Evolutionary conservation across 148 eudicot species (phyloP), one percentile per base, ranked within the genome.

Genomic region (Rhododendron henanense): DNA sequence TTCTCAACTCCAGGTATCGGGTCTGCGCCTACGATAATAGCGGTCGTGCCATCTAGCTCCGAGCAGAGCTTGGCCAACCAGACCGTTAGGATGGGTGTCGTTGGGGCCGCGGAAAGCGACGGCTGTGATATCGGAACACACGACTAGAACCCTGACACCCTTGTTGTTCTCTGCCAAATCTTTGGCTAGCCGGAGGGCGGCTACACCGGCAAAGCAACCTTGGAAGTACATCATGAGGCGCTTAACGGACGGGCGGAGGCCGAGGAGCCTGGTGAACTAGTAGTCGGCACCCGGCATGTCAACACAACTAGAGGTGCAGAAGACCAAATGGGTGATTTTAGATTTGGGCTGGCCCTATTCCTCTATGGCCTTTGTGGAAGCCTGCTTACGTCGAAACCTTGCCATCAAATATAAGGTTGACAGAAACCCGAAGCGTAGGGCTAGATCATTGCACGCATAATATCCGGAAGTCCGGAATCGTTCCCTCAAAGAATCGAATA

Each of bases 191-290:
- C 92, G 85, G 53, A 90, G 88, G 41, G 88, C 89, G 51, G 89
- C 88, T 71, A 90, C 91, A 4, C 88, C 87, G 55, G 91, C 88
- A 48, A 88, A 90, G 87, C 90, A 90, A 78, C 91, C 91, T 53
- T 90, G 92, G n/a, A 88, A 90, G 87, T 90, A 90, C 92, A 90
- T 88, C 89, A 90, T 90, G 85, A 90, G 83, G 31, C 91, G 88
- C 82, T 87, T 87, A 39, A 90, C 89, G 50, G 89, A 87, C 11
- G 85, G 88, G 61, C 88, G 83, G 48, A 90, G 89, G 8, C 91
- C 88, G 33, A 90, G 89, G 85, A 90, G 91, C 81, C 87, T 87
- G 83, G 89, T 87, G 75, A 90, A 89, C 85, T 87, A 89, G 86
- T 84, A 90, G 88, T 90, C 89, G 65, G 88, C 88, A 15, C 88